Base-by-base conservation (phyloP, 2,329 filamentous ascomycete species). In the Ramularia endophylla region DNA sequence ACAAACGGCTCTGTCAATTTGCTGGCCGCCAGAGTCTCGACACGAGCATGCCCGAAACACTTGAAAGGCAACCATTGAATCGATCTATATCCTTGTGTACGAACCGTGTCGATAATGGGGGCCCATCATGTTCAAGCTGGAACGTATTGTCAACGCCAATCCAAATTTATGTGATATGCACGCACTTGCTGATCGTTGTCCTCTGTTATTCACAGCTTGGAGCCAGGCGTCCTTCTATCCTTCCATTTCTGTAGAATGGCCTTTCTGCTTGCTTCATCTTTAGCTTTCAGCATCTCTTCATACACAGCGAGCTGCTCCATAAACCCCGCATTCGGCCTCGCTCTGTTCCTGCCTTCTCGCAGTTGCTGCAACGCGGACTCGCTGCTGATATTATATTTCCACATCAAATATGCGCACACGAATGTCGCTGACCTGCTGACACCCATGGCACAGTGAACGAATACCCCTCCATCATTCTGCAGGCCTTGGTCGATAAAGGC, bases 341-440 rank as follows among this genome's bases (percentile, higher is more conserved):
- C 87, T 38, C 89, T 77, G 15, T 83, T 77, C 27, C 89, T 79
- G 25, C 76, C 76, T 58, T 81, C 68, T 39, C 80, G 79, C 31
- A 97, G 68, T 52, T 82, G 72, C 22, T 71, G 68, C 42, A 95
- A 68, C 3, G 88, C 88, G 29, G 82, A 78, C 52, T 71, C 61
- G 41, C 73, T 68, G 52, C 66, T 67, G 50, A 73, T 63, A 46
- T 61, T 58, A 56, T 66, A 60, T 54, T 65, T 66, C 53, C 73
- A 71, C 63, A 95, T 81, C 40, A 97, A 71, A 65, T 88, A 95
- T 47, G 90, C 89, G 41, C 92, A 75, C 41, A 86, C 76, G 50
- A 86, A 77, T 25, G 87, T 82, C 51, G 90, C 85, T 31, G 87
- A 95, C 43, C 90, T 83, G 30, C 88, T 95, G 67, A 92, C 94